Conservation (phyloP, 768 basidiomycete genomes). For the Boletus sp. region DNA sequence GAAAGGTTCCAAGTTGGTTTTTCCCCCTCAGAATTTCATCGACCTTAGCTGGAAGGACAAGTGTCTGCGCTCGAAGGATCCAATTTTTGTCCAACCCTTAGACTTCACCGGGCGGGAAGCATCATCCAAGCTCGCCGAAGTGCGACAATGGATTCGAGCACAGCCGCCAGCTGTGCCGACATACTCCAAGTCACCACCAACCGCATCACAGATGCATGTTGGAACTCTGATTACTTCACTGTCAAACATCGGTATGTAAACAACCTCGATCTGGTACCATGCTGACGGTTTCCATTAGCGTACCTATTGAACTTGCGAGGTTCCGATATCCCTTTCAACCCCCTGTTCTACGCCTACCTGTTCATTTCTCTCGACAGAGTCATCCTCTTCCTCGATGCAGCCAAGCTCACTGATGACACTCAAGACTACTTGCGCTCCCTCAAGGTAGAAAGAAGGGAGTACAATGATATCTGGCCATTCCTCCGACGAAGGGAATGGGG, state of each 20-base stretch:
- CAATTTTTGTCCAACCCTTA: conserved; percentile 64
- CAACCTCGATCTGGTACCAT: not conserved
- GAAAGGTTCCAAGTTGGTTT: conserved; percentile 64
- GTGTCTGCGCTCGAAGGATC: conserved; percentile 62
- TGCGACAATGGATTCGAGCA: conserved; percentile 66
- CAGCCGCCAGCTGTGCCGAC: conserved; percentile 58
- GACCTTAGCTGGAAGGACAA: conserved; percentile 81
- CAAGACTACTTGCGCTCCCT: conserved; percentile 55
- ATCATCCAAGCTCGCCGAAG: conserved; percentile 59
- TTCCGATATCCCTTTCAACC: conserved; percentile 86
- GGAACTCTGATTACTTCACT: conserved; percentile 69
- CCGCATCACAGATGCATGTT: conserved; percentile 58
- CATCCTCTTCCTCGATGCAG: conserved; percentile 72
- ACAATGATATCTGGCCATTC: conserved; percentile 78
- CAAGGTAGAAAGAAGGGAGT: conserved; percentile 57
- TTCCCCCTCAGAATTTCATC: conserved; percentile 79
- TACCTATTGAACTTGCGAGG: conserved; percentile 89
- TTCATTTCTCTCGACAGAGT: conserved; percentile 62
- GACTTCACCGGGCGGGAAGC: conserved; percentile 70
- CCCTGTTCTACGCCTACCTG: conserved; percentile 86
- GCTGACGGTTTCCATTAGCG: conserved; percentile 41
- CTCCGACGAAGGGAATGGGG: conserved; percentile 74
- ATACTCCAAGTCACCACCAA: conserved; percentile 61
- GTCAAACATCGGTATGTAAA: conserved; percentile 60
- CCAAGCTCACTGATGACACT: conserved; percentile 60